Conservation (phyloP, 306 rosid genomes). For the Corylus heterophylla region DNA sequence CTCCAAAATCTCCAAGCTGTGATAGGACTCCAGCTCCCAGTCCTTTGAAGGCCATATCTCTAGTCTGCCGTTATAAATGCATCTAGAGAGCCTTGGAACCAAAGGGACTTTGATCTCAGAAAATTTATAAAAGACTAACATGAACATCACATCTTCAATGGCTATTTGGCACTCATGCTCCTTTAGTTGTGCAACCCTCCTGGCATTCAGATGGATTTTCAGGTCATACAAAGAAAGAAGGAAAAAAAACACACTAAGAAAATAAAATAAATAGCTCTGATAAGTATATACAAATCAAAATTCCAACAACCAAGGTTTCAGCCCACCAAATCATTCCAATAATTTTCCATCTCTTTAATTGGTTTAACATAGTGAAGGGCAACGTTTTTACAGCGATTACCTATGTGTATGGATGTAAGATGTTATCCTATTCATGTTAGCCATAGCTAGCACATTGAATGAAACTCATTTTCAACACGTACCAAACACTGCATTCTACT, state of each 20-base stretch:
- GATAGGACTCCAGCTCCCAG: conserved; percentile 90
- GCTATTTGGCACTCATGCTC: conserved; percentile 78
- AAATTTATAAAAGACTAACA: conserved; percentile 70
- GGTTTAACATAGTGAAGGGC: conserved; percentile 13
- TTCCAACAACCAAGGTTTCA: conserved; percentile 13
- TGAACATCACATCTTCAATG: conserved; percentile 85
- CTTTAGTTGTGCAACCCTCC: conserved; percentile 90
- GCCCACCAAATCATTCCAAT: conserved; percentile 28
- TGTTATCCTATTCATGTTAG: conserved; percentile 2
- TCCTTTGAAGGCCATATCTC: conserved; percentile 92
- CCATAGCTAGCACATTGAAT: conserved; percentile 21
- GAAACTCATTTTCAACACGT: conserved; percentile 1
- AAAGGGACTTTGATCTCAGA: conserved; percentile 84
- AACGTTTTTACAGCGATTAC: conserved; percentile 28
- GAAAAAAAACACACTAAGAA: neutral
- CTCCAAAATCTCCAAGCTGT: conserved; percentile 68
- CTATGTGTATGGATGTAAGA: conserved; percentile 21
- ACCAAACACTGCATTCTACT: neutral
- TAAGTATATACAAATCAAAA: neutral
- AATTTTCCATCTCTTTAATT: conserved; percentile 31
- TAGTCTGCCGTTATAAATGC: conserved; percentile 81
- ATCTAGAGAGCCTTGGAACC: conserved; percentile 82
- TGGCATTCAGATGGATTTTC: conserved; percentile 50
- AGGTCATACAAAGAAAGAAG: conserved; percentile 18
- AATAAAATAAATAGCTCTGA: neutral